Evolutionary conservation across 768 basidiomycete genomes (phyloP).

Genomic region (Podaxis sp.): DNA sequence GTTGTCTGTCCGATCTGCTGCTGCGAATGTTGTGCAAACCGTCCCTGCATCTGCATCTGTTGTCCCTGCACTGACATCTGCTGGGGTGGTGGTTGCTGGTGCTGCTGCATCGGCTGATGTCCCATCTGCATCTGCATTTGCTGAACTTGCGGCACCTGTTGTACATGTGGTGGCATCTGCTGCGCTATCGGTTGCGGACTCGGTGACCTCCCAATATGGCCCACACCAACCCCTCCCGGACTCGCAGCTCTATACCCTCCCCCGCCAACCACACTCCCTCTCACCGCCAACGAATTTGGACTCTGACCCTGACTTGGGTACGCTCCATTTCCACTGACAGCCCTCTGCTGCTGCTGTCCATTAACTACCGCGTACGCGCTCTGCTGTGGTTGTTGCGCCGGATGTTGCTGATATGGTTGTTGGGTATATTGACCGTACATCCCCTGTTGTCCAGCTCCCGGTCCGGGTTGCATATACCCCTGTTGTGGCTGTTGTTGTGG

Average conservation of each 20-base stretch:
- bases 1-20: conserved; percentile 59
- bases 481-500: conserved; percentile 25
- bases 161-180: conserved; percentile 32
- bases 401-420: conserved; percentile 29
- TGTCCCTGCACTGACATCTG: conserved; percentile 3
- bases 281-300: conserved; percentile 17
- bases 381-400: conserved; percentile 25
- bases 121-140: conserved; percentile 9
- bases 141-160: conserved; percentile 36
- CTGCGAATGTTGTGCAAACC: conserved; percentile 14
- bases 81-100: background rate
- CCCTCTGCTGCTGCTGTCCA: background rate
- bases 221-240: conserved; percentile 18
- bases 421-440: conserved; percentile 22
- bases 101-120: background rate
- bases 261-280: background rate
- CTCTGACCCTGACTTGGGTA: conserved; percentile 31
- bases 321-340: conserved; percentile 4
- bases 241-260: conserved; percentile 23
- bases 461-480: conserved; percentile 22
- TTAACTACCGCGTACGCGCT: conserved; percentile 16
- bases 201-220: conserved; percentile 38
- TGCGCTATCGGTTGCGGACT: conserved; percentile 7
- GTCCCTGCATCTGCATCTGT: background rate
- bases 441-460: conserved; percentile 17